Base-by-base conservation (phyloP, 164 flowering plant genomes). In the Magnolia officinalis region DNA sequence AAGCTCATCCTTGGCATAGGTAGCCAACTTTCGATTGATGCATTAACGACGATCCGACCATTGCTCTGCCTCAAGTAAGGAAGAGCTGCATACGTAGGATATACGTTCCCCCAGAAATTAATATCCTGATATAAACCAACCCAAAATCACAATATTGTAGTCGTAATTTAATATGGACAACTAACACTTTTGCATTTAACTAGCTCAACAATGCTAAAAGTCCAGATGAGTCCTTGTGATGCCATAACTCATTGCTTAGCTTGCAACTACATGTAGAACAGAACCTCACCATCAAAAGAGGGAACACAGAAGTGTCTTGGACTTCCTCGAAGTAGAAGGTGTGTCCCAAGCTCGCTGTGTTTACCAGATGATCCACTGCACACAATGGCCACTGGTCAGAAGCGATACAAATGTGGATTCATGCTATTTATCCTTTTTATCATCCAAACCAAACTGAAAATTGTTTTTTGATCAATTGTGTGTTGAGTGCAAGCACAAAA, bases 51-150 rank as follows among this genome's bases (percentile, higher is more conserved):
- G 20, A 96, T 73, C 14, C 92, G 89, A 4, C 98, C 99, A 37
- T 85, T 89, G 81, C 80, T 90, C 51, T 85, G 86, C 29, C 86
- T 88, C 9, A 92, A 85, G 77, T 89, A 82, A 19, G 99, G 98
- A 70, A 96, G 91, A 24, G 99, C 97, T 21, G 88, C 92, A 72
- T 76, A 89, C 1, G 99, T 91, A 8, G 98, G 98, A 82, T 91
- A 91, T 63, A 96, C 91, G 85, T 92, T 93, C n/a, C 99, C 98
- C 99, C 98, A 92, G 64, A 94, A 92, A 79, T 94, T 96, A 61
- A 96, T 90, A 79, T 94, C 99, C 98, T 95, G 87, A 24, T 7
- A 80, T 14, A 19, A 1, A 70, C 65, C 68, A 67, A 63, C 26
- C n/a, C 70, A 70, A 70, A 67, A 52, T 20, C 67, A 76, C 24